These are phyloP conservation scores for Lactarius hengduanensis DNA, from an alignment of 768 basidiomycete genomes.

Conservation along the genomic window DNA sequence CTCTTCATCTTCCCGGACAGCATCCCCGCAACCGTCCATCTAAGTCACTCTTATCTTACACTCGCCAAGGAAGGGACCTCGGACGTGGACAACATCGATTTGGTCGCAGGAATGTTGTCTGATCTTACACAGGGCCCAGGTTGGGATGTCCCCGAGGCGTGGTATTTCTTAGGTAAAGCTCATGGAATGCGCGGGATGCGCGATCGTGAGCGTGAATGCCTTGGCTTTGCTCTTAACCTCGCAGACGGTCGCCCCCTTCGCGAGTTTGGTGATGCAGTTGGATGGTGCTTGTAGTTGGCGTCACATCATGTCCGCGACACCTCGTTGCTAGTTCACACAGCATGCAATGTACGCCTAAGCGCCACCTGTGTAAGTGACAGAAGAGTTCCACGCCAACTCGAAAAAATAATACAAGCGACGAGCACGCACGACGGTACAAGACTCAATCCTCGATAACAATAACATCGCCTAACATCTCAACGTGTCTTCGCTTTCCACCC, in stretches of 20 bases:
- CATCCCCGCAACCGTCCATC: conserved; percentile 72
- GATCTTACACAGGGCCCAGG: conserved; percentile 75
- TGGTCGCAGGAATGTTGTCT: conserved; percentile 78
- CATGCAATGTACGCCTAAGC: conserved; percentile 8
- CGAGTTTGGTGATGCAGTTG: conserved; percentile 59
- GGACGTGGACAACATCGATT: conserved; percentile 56
- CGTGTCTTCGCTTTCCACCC: conserved; percentile 26
- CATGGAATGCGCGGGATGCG: conserved; percentile 72
- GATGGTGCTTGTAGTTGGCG: conserved; percentile 55
- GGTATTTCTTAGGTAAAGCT: conserved; percentile 87
- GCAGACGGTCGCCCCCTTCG: conserved; percentile 63
- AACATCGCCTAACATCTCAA: conserved; percentile 25
- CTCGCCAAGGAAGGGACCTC: conserved; percentile 34
- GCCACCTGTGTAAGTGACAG: conserved; percentile 2
- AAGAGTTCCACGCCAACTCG: background rate
- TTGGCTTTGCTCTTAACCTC: conserved; percentile 64
- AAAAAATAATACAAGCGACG: conserved; percentile 5
- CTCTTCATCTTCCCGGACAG: conserved; percentile 84
- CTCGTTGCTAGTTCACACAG: background rate
- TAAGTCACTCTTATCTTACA: conserved; percentile 70
- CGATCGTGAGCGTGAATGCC: conserved; percentile 71
- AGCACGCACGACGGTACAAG: conserved; percentile 14
- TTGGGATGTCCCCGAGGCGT: conserved; percentile 93
- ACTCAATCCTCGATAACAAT: conserved; percentile 29
- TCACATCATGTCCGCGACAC: background rate